phyloP scores from a whole-genome alignment of 2,329 filamentous ascomycete genomes.

The Fusarium stilboides region DNA sequence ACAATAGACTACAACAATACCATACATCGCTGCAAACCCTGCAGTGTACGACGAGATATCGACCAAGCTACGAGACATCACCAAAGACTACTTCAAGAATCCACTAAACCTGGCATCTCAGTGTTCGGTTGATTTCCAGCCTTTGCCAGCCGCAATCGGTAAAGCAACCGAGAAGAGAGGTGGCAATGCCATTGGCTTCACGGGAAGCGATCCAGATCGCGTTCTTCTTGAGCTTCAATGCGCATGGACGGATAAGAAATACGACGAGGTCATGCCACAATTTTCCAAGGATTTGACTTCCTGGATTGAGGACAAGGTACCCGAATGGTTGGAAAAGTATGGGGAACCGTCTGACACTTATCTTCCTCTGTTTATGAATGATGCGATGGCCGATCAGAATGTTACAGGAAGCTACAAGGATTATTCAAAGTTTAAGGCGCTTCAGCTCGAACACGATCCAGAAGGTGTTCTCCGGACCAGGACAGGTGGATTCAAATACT shows the following conservation, averaged over 20 bases:
- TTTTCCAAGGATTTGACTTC: conserved; percentile 19
- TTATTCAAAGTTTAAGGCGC: conserved; percentile 14
- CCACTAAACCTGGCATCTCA: conserved; percentile 14
- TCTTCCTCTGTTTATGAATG: conserved; percentile 25
- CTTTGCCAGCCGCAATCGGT: conserved; percentile 9
- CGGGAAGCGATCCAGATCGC: neutral
- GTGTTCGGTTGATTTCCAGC: conserved; percentile 35
- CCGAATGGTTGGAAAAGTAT: conserved; percentile 10
- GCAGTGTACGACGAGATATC: conserved; percentile 21
- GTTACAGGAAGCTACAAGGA: conserved; percentile 18
- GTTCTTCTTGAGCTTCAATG: conserved; percentile 31
- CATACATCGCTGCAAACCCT: conserved; percentile 1
- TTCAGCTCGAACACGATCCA: conserved; percentile 19
- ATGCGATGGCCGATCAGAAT: conserved; percentile 26
- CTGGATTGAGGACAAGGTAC: conserved; percentile 15
- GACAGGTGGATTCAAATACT: conserved; percentile 23
- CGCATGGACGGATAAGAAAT: conserved; percentile 14
- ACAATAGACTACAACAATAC: conserved; percentile 14
- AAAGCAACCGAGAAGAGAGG: conserved; percentile 17
- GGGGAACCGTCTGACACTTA: neutral
- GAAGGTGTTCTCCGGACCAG: conserved; percentile 14
- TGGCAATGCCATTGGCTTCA: conserved; percentile 28
- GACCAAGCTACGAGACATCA: conserved; percentile 3
- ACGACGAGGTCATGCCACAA: conserved; percentile 7
- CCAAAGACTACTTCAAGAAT: conserved; percentile 14